Base-by-base conservation (phyloP, 2,329 filamentous ascomycete genomes). In the Chrysoporthe deuterocubensis region DNA sequence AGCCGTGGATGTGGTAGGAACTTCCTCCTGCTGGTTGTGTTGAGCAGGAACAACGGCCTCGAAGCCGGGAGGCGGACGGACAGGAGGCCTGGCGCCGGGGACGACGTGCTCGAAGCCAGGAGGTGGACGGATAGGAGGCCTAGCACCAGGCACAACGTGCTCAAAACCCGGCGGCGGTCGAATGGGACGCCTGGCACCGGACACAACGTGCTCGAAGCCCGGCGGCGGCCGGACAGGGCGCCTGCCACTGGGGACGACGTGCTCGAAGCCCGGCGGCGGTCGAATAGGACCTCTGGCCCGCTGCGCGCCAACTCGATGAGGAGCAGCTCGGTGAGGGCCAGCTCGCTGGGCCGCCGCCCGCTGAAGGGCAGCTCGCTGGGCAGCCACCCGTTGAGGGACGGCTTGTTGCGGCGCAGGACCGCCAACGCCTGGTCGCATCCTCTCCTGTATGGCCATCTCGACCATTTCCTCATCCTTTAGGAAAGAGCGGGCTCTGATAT, bases 401-500 rank as follows among this genome's bases (percentile, higher is more conserved):
- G 13, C n/a, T 56, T 14, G 52, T 13, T 32, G 50, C 21, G 11
- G 50, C 9, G 13, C 50, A 14, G 54, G 54, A 37, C 14, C 26
- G 32, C 21, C 54, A 26, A 57, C 26, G 54, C 26, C 26, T 26
- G 59, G 59, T 9, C 16, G 21, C 9, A 9, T 42, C 3, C 26
- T 13, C 13, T 59, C 54, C n/a, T 58, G 26, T 43, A 48, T 21
- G 9, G 59, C 59, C 59, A 65, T 32, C 32, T 9, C 52, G 32
- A 44, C 42, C 26, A 58, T 3, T 14, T 65, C 63, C 43, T 65
- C 52, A 34, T 59, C 43, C 40, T 14, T 65, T 14, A 65, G 42
- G 26, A 32, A 65, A 21, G 63, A 46, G 32, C 14, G 42, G 26
- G 56, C 43, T 50, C 63, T 57, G 26, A 59, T 58, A 43, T 65